These are phyloP conservation scores for Periglandula ipomoeae DNA, from an alignment of 2,329 filamentous ascomycete genomes.

Conservation along the genomic window DNA sequence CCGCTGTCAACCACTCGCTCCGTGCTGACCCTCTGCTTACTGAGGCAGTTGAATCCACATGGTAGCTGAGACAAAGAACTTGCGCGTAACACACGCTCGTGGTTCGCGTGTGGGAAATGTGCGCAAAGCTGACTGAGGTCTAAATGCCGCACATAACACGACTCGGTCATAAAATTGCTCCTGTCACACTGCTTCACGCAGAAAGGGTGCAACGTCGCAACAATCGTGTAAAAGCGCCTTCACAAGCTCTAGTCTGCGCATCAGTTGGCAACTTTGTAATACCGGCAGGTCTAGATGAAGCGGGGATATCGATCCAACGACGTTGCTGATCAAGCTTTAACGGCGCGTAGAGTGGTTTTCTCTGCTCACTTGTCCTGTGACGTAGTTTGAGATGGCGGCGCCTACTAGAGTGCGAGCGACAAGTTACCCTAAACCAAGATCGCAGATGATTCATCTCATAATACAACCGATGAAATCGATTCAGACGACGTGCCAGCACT, in stretches of 20 bases:
- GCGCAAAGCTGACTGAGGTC: background rate
- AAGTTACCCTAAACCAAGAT: no score
- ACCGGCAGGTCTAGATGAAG: background rate
- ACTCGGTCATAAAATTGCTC: background rate
- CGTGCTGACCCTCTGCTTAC: no score
- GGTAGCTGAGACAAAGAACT: background rate
- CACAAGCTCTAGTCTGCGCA: background rate
- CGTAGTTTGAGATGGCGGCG: no score
- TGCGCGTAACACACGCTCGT: background rate
- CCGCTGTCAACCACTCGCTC: no score
- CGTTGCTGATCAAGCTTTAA: no score
- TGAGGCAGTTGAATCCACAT: no score
- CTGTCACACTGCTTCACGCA: background rate
- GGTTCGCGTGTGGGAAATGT: background rate
- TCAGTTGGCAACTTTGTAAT: background rate
- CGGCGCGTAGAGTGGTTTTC: no score
- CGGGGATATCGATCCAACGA: background rate
- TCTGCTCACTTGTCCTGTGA: no score
- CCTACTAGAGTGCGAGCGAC: no score
- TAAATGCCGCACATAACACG: background rate
- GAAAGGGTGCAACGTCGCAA: background rate
- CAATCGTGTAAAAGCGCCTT: background rate
- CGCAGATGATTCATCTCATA: no score
- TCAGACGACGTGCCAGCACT: no score
- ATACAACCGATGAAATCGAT: no score